Conservation (phyloP, 441 rosid genomes). For the Jatropha multifida region DNA sequence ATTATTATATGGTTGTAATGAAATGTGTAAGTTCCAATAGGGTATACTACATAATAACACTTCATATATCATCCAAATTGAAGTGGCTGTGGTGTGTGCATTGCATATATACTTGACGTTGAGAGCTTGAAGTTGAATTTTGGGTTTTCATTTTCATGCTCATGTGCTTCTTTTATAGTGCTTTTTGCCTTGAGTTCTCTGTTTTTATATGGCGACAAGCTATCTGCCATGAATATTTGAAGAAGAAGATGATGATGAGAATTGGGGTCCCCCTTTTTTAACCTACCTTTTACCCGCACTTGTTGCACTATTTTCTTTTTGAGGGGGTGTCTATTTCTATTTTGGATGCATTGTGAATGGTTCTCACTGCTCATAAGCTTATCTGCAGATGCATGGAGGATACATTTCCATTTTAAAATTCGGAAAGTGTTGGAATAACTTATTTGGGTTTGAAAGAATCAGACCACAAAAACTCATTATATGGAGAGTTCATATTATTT, state of each 20-base stretch:
- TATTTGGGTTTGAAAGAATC: no score
- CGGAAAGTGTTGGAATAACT: no score
- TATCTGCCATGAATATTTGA: slow-evolving; percentile 12
- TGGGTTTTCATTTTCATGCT: not conserved
- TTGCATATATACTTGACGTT: not conserved
- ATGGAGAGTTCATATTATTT: no score
- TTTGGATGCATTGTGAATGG: slow-evolving; percentile 23
- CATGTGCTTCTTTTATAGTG: slow-evolving; percentile 16
- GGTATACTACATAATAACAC: no score
- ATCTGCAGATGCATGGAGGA: not conserved
- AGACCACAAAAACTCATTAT: no score
- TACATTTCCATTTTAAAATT: not conserved
- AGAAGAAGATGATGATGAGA: not conserved
- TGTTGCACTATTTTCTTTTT: slow-evolving; percentile 15
- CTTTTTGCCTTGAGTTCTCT: slow-evolving; percentile 12
- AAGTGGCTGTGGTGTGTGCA: slow-evolving; percentile 10
- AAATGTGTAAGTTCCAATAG: not conserved
- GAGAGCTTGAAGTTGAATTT: slow-evolving; percentile 16
- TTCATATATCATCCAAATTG: no score
- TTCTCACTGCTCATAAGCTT: not conserved
- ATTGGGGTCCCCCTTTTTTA: slow-evolving; percentile 17
- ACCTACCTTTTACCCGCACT: slow-evolving; percentile 23
- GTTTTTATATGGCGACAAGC: slow-evolving; percentile 1
- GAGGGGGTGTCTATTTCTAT: slow-evolving; percentile 14
- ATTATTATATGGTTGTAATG: no score